Percentiles rank a stretch among this genome's conserved stretches.
Conservation (phyloP, 495 filamentous ascomycete species). For the Penicillium bovifimosum region DNA sequence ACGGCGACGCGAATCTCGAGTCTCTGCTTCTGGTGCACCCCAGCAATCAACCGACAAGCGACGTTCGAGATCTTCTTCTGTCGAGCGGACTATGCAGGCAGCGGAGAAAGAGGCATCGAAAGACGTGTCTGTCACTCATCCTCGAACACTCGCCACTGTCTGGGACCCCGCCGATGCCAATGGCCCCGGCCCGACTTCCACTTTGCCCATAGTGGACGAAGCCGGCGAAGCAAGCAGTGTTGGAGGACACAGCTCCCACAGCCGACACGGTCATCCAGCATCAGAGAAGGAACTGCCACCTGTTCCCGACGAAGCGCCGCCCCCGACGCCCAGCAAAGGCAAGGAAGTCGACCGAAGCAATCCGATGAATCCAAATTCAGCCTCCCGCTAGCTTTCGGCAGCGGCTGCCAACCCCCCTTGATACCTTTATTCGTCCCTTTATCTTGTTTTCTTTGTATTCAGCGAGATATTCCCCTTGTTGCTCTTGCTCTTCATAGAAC, state of each 20-base stretch:
- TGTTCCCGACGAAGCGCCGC: constrained; percentile 30
- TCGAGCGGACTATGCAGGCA: constrained; percentile 42
- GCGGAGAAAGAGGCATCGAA: constrained; percentile 49
- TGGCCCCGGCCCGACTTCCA: constrained; percentile 52
- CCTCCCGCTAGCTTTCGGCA: constrained; percentile 2
- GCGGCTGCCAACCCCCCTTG: constrained; percentile 2
- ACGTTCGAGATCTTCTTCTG: constrained; percentile 37
- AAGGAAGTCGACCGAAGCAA: constrained; percentile 21
- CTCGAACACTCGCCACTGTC: constrained; percentile 47
- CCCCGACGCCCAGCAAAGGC: constrained; percentile 22
- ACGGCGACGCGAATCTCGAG: constrained; percentile 49
- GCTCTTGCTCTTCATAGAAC: constrained; percentile 24
- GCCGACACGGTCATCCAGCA: constrained; percentile 26
- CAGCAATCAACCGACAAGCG: constrained; percentile 24
- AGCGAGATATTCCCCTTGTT: constrained; percentile 22
- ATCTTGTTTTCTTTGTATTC: constrained; percentile 19
- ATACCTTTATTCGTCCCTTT: constrained; percentile 10
- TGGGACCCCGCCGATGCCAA: constrained; percentile 50
- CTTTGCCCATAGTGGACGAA: constrained; percentile 91
- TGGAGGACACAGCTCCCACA: constrained; percentile 46
- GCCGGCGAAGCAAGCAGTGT: constrained; percentile 74
- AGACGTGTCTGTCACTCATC: constrained; percentile 50
- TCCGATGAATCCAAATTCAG: background rate
- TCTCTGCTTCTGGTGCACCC: constrained; percentile 7
- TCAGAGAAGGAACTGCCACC: constrained; percentile 53